These are phyloP conservation scores for Cordyceps cateniannulata DNA, from an alignment of 2,329 filamentous ascomycete species.

Conservation along the genomic window DNA sequence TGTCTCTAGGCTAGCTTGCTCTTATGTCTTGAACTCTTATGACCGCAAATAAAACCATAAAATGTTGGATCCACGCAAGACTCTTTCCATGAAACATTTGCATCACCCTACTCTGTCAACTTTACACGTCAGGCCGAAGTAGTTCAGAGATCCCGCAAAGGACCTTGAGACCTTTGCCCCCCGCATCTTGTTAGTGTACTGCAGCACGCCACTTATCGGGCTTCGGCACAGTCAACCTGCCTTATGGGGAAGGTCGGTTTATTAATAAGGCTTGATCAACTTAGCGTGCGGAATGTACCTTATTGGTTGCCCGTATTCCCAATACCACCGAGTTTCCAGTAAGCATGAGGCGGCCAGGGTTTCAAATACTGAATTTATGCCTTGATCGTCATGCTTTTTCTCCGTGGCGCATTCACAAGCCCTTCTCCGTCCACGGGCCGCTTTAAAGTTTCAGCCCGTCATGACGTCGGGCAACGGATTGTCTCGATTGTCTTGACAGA, in stretches of 20 bases:
- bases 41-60: not conserved
- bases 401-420: not conserved
- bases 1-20: not conserved
- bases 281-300: not conserved
- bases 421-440: not conserved
- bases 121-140: not conserved
- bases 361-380: not conserved
- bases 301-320: not conserved
- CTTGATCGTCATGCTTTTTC: not conserved
- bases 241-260: conserved; percentile 2
- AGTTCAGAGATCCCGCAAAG: not conserved
- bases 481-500: not conserved
- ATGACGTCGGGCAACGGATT: not conserved
- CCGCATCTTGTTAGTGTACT: not conserved
- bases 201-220: not conserved
- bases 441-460: not conserved
- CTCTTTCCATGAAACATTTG: not conserved
- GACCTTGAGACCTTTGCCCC: not conserved
- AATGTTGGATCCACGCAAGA: not conserved
- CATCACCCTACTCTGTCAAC: not conserved
- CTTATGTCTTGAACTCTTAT: not conserved
- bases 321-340: not conserved
- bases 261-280: not conserved
- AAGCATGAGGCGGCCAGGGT: not conserved
- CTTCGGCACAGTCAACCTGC: conserved; percentile 6